Conservation (phyloP, 768 basidiomycete species). For the Lactifluus volemus region DNA sequence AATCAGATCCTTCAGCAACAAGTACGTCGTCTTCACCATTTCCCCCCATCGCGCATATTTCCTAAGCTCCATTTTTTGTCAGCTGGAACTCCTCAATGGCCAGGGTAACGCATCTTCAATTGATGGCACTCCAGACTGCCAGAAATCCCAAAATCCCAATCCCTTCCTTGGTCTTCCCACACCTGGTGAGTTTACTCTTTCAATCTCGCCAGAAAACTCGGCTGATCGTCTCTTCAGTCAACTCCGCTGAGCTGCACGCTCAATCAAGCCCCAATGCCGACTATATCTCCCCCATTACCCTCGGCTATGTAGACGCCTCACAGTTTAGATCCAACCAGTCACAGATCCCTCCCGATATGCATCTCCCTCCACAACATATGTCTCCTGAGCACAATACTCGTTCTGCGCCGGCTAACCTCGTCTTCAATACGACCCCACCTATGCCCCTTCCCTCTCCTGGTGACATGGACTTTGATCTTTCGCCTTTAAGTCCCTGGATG, state of each 20-base stretch:
- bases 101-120: constrained; percentile 27
- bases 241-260: constrained; percentile 57
- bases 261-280: constrained; percentile 40
- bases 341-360: constrained; percentile 19
- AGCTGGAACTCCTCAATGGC: constrained; percentile 29
- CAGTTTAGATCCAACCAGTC: constrained; percentile 21
- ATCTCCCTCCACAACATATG: constrained; percentile 23
- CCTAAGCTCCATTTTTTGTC: background rate
- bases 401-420: constrained; percentile 70
- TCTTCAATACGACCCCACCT: constrained; percentile 44
- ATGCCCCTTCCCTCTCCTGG: constrained; percentile 34
- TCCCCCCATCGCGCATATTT: background rate
- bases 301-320: constrained; percentile 32
- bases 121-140: constrained; percentile 24
- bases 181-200: constrained; percentile 41
- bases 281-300: constrained; percentile 55
- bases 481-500: constrained; percentile 76
- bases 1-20: constrained; percentile 87
- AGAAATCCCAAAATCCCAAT: constrained; percentile 17
- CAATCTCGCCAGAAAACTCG: constrained; percentile 26
- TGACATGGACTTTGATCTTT: constrained; percentile 65
- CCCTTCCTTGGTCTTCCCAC: constrained; percentile 48
- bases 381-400: constrained; percentile 24
- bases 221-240: background rate
- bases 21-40: constrained; percentile 34